phyloP scores from a whole-genome alignment of 2,329 filamentous ascomycete species.

The Cladosporium sp. region DNA sequence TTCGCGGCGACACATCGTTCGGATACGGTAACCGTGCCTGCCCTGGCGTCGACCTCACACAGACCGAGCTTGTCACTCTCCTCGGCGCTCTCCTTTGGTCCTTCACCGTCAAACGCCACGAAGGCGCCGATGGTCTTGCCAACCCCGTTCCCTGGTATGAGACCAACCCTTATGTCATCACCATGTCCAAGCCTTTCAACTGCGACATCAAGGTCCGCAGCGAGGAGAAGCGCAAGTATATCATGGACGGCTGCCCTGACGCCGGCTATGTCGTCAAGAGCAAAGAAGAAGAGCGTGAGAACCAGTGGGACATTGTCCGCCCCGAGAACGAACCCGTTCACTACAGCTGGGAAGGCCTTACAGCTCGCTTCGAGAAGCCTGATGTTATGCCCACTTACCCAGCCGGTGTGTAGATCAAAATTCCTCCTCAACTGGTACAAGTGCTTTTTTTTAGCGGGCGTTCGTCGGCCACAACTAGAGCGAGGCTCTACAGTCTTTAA shows the following conservation, averaged over 20 bases:
- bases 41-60: conserved; percentile 32
- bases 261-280: conserved; percentile 24
- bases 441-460: conserved; percentile 3
- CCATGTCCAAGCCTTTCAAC: conserved; percentile 31
- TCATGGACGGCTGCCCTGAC: conserved; percentile 24
- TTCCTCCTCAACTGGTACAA: not conserved
- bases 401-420: conserved; percentile 2
- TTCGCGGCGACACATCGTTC: conserved; percentile 30
- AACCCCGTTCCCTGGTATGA: conserved; percentile 31
- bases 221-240: conserved; percentile 29
- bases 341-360: conserved; percentile 14
- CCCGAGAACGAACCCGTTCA: conserved; percentile 9
- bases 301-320: conserved; percentile 15
- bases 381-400: conserved; percentile 13
- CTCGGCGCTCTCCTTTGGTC: conserved; percentile 30
- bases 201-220: conserved; percentile 26
- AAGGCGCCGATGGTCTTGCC: conserved; percentile 22
- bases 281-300: conserved; percentile 14
- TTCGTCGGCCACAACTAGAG: not conserved
- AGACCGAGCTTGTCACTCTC: conserved; percentile 28
- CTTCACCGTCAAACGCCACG: conserved; percentile 27
- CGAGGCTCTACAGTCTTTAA: not conserved
- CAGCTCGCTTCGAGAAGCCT: conserved; percentile 7
- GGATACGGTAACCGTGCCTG: conserved; percentile 34
- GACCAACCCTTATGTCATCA: conserved; percentile 32